Base-by-base conservation (phyloP, 106 monocot genomes). In the Dendrobium nobile region DNA sequence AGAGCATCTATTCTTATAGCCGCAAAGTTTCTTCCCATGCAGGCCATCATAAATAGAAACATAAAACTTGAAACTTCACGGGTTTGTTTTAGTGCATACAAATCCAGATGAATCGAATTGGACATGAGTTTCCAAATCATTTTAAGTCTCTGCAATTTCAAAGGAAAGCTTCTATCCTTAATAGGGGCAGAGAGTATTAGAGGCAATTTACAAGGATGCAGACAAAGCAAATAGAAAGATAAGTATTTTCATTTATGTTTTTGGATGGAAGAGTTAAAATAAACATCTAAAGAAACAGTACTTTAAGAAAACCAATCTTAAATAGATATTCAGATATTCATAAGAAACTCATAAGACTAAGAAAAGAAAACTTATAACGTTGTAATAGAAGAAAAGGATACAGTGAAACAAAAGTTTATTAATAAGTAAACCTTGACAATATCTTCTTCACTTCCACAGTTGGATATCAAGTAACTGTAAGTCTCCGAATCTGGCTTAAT, bases 401-500 rank as follows among this genome's bases (percentile, higher is more conserved):
- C 47, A 67, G 8, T 19, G 19, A 61, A 78, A 58, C 31, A 77
- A 27, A 37, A 59, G 41, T 41, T 41, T 20, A 41, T 24, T 48
- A 75, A 75, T 6, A 54, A 31, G 28, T 79, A 82, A 80, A 93
- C 96, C 93, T 96, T 89, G 24, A 55, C 75, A 74, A 93, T 85
- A 70, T 96, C 89, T n/a, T 90, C 79, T 81, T 93, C 84, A 72
- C 80, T 80, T 67, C 88, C 82, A 83, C 89, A 89, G 80, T 89
- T 93, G 45, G 82, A 45, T 79, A 96, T 89, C 79, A 96, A 85
- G 77, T 93, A 90, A 87, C 88, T 83, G 79, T 81, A 96, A 72
- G 96, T 96, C 75, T 93, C 91, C 10, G 93, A 87, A 96, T 96
- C 93, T 86, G 88, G 91, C 82, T 90, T 80, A 48, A 96, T 45